phyloP scores from a whole-genome alignment of 2,329 filamentous ascomycete genomes.

The Xylariaceae sp. region DNA sequence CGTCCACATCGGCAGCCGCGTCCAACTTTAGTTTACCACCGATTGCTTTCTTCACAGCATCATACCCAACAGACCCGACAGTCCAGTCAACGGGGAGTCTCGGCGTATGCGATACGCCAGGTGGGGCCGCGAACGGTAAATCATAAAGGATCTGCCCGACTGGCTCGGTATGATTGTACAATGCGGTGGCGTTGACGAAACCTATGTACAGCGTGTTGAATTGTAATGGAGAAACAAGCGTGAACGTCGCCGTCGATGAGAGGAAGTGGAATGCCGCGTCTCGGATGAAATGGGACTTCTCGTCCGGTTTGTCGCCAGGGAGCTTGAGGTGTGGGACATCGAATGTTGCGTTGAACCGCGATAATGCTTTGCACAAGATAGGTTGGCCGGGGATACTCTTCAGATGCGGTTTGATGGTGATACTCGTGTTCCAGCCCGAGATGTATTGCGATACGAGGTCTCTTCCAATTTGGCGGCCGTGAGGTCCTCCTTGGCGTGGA shows the following conservation, averaged over 20 bases:
- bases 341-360: slow-evolving; percentile 66
- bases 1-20: slow-evolving; percentile 69
- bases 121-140: slow-evolving; percentile 70
- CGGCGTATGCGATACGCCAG: slow-evolving; percentile 69
- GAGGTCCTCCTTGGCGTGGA: slow-evolving; percentile 61
- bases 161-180: slow-evolving; percentile 74
- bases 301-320: slow-evolving; percentile 47
- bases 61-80: slow-evolving; percentile 73
- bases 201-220: slow-evolving; percentile 73
- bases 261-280: slow-evolving; percentile 83
- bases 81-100: slow-evolving; percentile 79
- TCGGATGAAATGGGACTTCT: slow-evolving; percentile 68
- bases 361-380: slow-evolving; percentile 66
- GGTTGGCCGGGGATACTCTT: slow-evolving; percentile 72
- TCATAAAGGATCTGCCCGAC: slow-evolving; percentile 75
- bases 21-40: slow-evolving; percentile 77
- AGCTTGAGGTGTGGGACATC: slow-evolving; percentile 64
- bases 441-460: slow-evolving; percentile 81
- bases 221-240: slow-evolving; percentile 71
- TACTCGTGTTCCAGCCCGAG: slow-evolving; percentile 79
- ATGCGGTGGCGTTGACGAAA: slow-evolving; percentile 76
- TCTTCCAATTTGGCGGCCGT: slow-evolving; percentile 59
- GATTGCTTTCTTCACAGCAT: slow-evolving; percentile 72
- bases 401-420: slow-evolving; percentile 69
- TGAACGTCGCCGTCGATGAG: slow-evolving; percentile 82